Base-by-base conservation (phyloP, 2,329 filamentous ascomycete genomes). In the Penicillium occitanis region DNA sequence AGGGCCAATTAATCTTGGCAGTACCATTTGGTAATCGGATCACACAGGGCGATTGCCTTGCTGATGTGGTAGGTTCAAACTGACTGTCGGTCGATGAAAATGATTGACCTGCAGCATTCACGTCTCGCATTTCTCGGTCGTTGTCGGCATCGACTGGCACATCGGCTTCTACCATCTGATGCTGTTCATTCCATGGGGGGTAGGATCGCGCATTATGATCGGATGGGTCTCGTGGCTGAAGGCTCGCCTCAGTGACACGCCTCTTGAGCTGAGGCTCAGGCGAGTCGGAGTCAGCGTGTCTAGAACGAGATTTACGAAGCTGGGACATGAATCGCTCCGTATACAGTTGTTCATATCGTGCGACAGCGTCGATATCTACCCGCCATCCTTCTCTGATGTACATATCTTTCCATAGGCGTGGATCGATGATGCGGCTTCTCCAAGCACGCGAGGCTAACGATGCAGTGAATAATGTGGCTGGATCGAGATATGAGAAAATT, bases 361-460 rank as follows among this genome's bases (percentile, higher is more conserved):
- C 80, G 33, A 96, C 87, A 70, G 92, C 90, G 10, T 82, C 79
- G 7, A 80, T 78, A 68, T 93, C 84, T 6, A 90, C 86, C 69
- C 88, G 88, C 91, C 95, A 99, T 5, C 95, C 95, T 79, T 98
- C 93, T 7, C 88, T 80, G 42, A 89, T 85, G 78, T 96, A 99
- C 14, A 96, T 80, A 14, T 87, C 84, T 74, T 92, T 90, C 95
- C 95, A 99, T 33, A 98, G 81, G 68, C 91, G 90, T 40, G 91
- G 87, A 77, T 99, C 95, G 61, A 93, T 13, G 5, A 94, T 90
- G 19, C 95, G 84, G 19, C 86, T 84, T 69, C 93, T 89, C 94
- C 95, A 99, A 69, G 88, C 84, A 57, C 89, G 88, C 42, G 92
- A 97, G 17, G 92, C 88, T 53, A 87, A 86, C 0, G 92, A 92